phyloP scores from a whole-genome alignment of 2,329 filamentous ascomycete species.

The Tolypocladium amazonense region DNA sequence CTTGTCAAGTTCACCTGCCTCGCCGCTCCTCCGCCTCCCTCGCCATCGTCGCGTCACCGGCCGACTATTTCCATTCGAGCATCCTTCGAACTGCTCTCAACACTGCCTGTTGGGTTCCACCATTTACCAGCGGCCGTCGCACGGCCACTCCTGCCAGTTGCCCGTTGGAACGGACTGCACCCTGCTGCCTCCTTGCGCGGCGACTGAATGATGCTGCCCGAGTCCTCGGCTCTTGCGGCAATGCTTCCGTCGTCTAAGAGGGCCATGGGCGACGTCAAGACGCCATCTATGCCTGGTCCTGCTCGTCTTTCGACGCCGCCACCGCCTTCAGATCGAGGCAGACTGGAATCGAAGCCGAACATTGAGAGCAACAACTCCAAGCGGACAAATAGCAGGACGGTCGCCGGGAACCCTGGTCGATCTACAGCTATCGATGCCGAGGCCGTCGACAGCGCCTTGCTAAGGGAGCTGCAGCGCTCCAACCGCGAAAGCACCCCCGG shows the following conservation, averaged over 20 bases:
- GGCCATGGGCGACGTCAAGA: constrained; percentile 20
- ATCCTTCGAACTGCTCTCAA: not conserved
- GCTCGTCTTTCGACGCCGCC: constrained; percentile 33
- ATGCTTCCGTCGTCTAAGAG: constrained; percentile 21
- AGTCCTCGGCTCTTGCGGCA: constrained; percentile 14
- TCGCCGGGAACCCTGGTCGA: constrained; percentile 24
- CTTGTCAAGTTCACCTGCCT: constrained; percentile 1
- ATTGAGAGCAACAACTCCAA: constrained; percentile 21
- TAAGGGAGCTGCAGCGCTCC: constrained; percentile 39
- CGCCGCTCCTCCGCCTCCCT: not conserved
- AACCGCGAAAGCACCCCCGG: constrained; percentile 41
- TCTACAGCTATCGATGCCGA: constrained; percentile 35
- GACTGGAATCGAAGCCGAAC: constrained; percentile 29
- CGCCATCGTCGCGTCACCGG: not conserved
- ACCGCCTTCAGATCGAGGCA: constrained; percentile 30
- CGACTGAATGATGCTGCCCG: constrained; percentile 20
- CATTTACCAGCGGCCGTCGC: not conserved
- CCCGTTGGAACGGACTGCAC: not conserved
- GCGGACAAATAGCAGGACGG: constrained; percentile 22
- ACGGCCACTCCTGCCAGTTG: not conserved
- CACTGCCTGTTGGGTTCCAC: not conserved
- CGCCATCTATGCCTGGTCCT: constrained; percentile 20
- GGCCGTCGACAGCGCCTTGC: constrained; percentile 37
- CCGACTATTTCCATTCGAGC: not conserved
- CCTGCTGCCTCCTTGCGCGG: not conserved